Conservation (phyloP, 352 stramenopile genomes). For the Globisporangium carolinianum region DNA sequence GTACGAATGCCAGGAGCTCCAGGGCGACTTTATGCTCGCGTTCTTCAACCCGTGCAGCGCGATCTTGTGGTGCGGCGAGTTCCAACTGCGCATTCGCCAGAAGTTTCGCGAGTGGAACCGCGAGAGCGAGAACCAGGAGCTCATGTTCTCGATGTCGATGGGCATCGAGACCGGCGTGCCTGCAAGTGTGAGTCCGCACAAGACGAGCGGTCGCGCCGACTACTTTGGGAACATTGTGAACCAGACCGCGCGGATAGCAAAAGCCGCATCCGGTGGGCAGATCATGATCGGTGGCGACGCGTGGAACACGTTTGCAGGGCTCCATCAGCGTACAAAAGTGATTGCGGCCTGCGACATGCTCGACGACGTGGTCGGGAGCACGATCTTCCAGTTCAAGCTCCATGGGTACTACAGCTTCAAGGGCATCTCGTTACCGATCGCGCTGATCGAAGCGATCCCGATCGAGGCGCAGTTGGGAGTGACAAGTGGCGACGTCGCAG, state of each 20-base stretch:
- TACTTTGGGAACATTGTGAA: slow-evolving; percentile 90
- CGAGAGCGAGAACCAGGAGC: slow-evolving; percentile 67
- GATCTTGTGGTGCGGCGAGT: slow-evolving; percentile 83
- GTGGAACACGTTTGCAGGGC: slow-evolving; percentile 58
- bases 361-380: slow-evolving; percentile 37
- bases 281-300: slow-evolving; percentile 77
- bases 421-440: slow-evolving; percentile 76
- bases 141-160: slow-evolving; percentile 86
- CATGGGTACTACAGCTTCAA: slow-evolving; percentile 85
- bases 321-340: slow-evolving; percentile 21
- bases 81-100: slow-evolving; percentile 69
- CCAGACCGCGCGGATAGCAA: slow-evolving; percentile 82
- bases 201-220: slow-evolving; percentile 80
- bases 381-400: slow-evolving; percentile 78
- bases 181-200: slow-evolving; percentile 82
- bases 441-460: slow-evolving; percentile 72
- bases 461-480: slow-evolving; percentile 48
- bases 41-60: slow-evolving; percentile 80
- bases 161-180: slow-evolving; percentile 78
- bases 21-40: slow-evolving; percentile 86
- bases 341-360: slow-evolving; percentile 37
- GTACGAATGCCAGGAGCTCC: slow-evolving; percentile 85
- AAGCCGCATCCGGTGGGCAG: slow-evolving; percentile 71
- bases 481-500: slow-evolving; percentile 30
- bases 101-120: slow-evolving; percentile 76